Percentiles rank a stretch among this genome's conserved stretches.
phyloP scores from a whole-genome alignment of 2,329 filamentous ascomycete genomes.

The Pestalotiopsis sp. region DNA sequence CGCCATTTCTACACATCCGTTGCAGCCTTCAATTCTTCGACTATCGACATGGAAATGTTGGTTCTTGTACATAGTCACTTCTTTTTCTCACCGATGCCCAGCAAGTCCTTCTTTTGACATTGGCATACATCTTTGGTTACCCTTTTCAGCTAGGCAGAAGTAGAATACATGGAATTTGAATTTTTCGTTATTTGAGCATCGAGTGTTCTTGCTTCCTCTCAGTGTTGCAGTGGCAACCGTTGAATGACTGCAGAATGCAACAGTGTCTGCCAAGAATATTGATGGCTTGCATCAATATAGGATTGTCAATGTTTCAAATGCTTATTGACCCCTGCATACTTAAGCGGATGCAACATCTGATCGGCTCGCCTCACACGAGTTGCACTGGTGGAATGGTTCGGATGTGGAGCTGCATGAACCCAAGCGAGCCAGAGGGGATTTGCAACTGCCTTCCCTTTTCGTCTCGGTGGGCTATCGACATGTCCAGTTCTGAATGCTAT shows the following conservation, averaged over 20 bases:
- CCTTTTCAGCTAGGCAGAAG: constrained; percentile 8
- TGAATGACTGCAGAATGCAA: background rate
- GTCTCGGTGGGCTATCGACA: background rate
- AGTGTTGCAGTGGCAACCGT: background rate
- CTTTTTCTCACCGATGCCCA: constrained; percentile 3
- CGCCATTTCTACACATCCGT: constrained; percentile 1
- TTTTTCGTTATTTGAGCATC: background rate
- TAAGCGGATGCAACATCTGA: background rate
- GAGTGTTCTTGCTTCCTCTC: background rate
- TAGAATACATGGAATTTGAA: constrained; percentile 7
- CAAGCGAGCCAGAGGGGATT: background rate
- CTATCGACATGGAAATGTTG: constrained; percentile 1
- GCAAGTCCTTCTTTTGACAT: constrained; percentile 1
- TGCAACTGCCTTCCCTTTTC: background rate
- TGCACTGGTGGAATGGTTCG: background rate
- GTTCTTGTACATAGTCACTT: constrained; percentile 11
- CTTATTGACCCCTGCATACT: background rate
- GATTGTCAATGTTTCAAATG: background rate
- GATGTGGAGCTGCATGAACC: background rate
- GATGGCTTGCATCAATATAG: background rate
- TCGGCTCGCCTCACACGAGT: background rate
- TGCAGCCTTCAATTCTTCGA: constrained; percentile 8
- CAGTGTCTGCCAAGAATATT: background rate
- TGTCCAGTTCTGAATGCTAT: background rate
- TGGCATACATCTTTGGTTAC: background rate